Evolutionary conservation across 2,329 filamentous ascomycete genomes (phyloP).

Genomic region (Macroventuria anomochaeta): DNA sequence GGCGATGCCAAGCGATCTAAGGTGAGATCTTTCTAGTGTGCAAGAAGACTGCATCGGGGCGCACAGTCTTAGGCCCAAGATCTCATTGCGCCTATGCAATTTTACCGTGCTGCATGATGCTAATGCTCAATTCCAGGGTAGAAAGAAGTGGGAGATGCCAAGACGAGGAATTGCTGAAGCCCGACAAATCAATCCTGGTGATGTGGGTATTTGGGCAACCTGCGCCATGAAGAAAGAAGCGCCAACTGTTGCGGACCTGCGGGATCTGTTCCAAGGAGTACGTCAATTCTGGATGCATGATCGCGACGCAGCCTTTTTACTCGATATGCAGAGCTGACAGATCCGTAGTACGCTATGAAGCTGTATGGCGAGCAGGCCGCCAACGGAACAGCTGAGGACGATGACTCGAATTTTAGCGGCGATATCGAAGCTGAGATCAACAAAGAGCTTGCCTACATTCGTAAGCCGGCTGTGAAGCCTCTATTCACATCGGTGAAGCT

Average conservation of each 20-base stretch:
- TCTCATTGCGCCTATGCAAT: conserved; percentile 28
- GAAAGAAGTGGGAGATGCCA: conserved; percentile 54
- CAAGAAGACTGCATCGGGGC: conserved; percentile 17
- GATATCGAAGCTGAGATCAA: conserved; percentile 77
- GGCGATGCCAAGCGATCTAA: conserved; percentile 47
- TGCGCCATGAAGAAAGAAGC: conserved; percentile 75
- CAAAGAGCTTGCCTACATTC: conserved; percentile 72
- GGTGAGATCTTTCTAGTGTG: conserved; percentile 39
- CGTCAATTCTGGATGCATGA: conserved; percentile 21
- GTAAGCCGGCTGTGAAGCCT: conserved; percentile 56
- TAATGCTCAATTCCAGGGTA: conserved; percentile 43
- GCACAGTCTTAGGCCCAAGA: conserved; percentile 20
- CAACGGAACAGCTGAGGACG: conserved; percentile 51
- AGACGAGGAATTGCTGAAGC: conserved; percentile 41
- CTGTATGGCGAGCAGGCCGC: conserved; percentile 52
- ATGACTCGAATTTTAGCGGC: conserved; percentile 40
- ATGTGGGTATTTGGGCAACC: conserved; percentile 79
- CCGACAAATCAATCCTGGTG: conserved; percentile 66
- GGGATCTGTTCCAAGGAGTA: conserved; percentile 71
- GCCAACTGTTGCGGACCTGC: conserved; percentile 72
- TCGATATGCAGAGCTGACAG: conserved; percentile 19
- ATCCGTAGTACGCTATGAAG: conserved; percentile 72
- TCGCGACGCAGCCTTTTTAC: neutral
- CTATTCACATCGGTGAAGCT: conserved; percentile 61
- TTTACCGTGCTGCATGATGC: conserved; percentile 15